A percentile compares a stretch with the other conserved stretches of the same genome.
phyloP scores from a whole-genome alignment of 2,329 filamentous ascomycete species.

The Penicillium hesseltinei region DNA sequence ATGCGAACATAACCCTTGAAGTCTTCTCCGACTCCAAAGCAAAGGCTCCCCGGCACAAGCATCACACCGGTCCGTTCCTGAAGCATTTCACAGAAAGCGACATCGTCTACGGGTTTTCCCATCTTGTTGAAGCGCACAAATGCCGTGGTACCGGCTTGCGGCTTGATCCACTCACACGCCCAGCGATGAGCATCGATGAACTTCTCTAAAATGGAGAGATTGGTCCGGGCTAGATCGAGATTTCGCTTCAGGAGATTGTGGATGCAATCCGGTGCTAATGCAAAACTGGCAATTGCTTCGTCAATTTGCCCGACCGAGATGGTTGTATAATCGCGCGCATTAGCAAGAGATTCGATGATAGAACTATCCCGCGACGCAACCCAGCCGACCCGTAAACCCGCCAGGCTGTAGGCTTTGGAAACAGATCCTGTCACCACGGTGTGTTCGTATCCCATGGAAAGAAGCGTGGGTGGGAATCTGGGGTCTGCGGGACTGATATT shows the following conservation, averaged over 20 bases:
- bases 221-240: slow-evolving; percentile 64
- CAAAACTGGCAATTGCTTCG: slow-evolving; percentile 73
- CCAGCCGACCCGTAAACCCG: slow-evolving; percentile 82
- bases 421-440: slow-evolving; percentile 74
- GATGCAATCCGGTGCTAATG: slow-evolving; percentile 65
- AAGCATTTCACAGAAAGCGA: slow-evolving; percentile 67
- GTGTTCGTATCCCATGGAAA: slow-evolving; percentile 70
- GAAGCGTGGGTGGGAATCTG: slow-evolving; percentile 64
- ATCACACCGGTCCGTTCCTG: slow-evolving; percentile 69
- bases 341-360: slow-evolving; percentile 63
- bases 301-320: slow-evolving; percentile 83
- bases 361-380: slow-evolving; percentile 63
- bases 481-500: slow-evolving; percentile 54
- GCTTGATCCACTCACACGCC: slow-evolving; percentile 68
- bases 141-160: slow-evolving; percentile 75
- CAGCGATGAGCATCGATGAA: slow-evolving; percentile 66
- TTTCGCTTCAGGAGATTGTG: slow-evolving; percentile 63
- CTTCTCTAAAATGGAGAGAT: slow-evolving; percentile 63
- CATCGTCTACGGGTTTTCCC: slow-evolving; percentile 66
- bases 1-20: slow-evolving; percentile 75
- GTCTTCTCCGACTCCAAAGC: slow-evolving; percentile 66
- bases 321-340: slow-evolving; percentile 76
- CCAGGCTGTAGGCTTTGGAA: slow-evolving; percentile 81
- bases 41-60: slow-evolving; percentile 69
- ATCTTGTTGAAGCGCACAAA: slow-evolving; percentile 68